Percentiles rank a stretch among this genome's conserved stretches.
These are phyloP conservation scores for Fusarium domesticum DNA, from an alignment of 2,329 filamentous ascomycete species.

Conservation along the genomic window DNA sequence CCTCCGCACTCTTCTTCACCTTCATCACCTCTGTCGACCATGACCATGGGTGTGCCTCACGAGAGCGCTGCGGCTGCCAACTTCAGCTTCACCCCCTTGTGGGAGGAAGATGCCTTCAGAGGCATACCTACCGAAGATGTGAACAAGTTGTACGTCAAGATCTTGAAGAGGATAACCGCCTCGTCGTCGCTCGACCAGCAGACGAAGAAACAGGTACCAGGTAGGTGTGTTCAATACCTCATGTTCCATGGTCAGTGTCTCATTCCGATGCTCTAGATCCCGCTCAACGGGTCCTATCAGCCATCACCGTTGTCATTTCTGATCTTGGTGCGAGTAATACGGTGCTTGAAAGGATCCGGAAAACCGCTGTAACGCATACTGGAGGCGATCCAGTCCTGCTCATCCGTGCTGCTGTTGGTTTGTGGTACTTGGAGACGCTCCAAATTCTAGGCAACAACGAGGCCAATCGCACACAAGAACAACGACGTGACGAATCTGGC, in stretches of 20 bases:
- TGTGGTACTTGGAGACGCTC: too few species aligned
- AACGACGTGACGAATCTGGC: neutral
- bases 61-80: slow-evolving; percentile 22
- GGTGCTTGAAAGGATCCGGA: too few species aligned
- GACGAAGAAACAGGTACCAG: too few species aligned
- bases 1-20: too few species aligned
- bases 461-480: neutral
- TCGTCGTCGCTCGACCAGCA: too few species aligned
- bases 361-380: too few species aligned
- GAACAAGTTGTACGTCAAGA: slow-evolving; percentile 3
- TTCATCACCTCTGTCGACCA: neutral
- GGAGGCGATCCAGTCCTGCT: too few species aligned
- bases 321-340: too few species aligned
- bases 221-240: neutral
- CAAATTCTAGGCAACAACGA: too few species aligned
- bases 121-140: slow-evolving; percentile 9
- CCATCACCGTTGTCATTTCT: neutral
- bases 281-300: neutral
- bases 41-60: neutral
- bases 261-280: neutral
- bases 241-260: neutral
- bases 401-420: too few species aligned
- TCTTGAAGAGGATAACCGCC: neutral
- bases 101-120: slow-evolving; percentile 15
- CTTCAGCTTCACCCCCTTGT: slow-evolving; percentile 24